Base-by-base conservation (phyloP, 768 basidiomycete species). In the Calocybe indica region DNA sequence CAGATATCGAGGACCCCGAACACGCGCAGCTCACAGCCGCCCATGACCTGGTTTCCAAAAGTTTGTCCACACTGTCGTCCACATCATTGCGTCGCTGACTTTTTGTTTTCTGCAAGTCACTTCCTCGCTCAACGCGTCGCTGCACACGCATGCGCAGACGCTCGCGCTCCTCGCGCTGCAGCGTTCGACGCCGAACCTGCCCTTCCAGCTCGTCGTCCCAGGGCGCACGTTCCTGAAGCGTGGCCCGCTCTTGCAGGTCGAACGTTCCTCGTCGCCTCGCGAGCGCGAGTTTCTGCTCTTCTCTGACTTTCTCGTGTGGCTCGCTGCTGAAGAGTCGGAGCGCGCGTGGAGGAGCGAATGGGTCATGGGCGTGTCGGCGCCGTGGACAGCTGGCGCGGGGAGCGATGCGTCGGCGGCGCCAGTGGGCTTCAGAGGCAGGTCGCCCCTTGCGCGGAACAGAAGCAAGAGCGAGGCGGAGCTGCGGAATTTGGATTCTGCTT, bases 291-390 rank as follows among this genome's bases (percentile, higher is more conserved):
- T 93, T 59, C 68, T 93, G 7, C 73, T 94, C 1, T 89, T 93
- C 61, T 86, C 83, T 10, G 92, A 94, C 63, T 82, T 82, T 53
- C 64, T 94, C 32, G 56, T 93, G 33, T 91, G 88, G 88, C 71
- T 92, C 14, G 78, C 80, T 12, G 70, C 65, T 38, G 79, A 72
- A 37, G 80, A 79, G 40, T 59, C 55, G 28, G 70, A 64, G 45
- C 54, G 60, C 36, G 53, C 52, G 35, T 70, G 70, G 71, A 61
- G 56, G 34, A 64, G 58, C 10, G 62, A 59, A 7, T 62, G 59
- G 66, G 60, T 63, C 12, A 62, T 62, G 37, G 58, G 60, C 7
- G 22, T 22, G 22, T 22, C 22, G 22, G 22, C 22, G 22, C 22
- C 22, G 22, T 22, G 22, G 22, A 22, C 22, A 22, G 55, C 55